Evolutionary conservation across 257 asterid species (phyloP).

Genomic region (Solanum dulcamara): DNA sequence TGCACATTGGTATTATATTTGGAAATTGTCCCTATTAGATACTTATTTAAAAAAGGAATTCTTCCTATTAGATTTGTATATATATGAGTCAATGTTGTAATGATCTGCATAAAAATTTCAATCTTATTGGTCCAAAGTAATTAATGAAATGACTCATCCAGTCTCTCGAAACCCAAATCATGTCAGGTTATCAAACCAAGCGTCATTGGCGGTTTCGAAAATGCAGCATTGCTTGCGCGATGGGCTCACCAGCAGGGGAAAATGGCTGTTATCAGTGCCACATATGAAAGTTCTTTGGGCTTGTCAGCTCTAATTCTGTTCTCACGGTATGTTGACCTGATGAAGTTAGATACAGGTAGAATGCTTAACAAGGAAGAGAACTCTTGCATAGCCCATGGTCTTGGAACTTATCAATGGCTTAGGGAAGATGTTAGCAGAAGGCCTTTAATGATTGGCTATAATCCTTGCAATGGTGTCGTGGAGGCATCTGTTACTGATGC

Average conservation of each 20-base stretch:
- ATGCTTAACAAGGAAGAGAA: conserved; percentile 36
- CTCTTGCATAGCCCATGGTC: conserved; percentile 54
- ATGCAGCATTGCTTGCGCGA: conserved; percentile 63
- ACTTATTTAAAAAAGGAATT: background rate
- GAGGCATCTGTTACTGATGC: conserved; percentile 64
- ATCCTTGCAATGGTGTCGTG: conserved; percentile 32
- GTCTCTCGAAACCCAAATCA: background rate
- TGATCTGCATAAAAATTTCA: background rate
- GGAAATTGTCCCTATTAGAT: background rate
- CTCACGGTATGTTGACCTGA: conserved; percentile 63
- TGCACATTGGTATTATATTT: background rate
- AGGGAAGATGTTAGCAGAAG: conserved; percentile 49
- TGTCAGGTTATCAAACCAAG: conserved; percentile 90
- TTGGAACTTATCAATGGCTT: conserved; percentile 91
- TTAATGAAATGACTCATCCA: background rate
- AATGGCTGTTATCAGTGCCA: conserved; percentile 76
- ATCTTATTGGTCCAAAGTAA: background rate
- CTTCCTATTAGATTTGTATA: background rate
- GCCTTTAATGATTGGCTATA: conserved; percentile 35
- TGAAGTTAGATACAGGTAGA: conserved; percentile 39
- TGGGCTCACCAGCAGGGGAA: conserved; percentile 95
- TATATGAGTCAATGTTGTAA: background rate
- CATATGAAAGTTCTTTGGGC: conserved; percentile 76
- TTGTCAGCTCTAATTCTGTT: conserved; percentile 73
- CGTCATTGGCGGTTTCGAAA: conserved; percentile 86